phyloP scores from a whole-genome alignment of 2,329 filamentous ascomycete species.

The Dendrostoma leiphaemia region DNA sequence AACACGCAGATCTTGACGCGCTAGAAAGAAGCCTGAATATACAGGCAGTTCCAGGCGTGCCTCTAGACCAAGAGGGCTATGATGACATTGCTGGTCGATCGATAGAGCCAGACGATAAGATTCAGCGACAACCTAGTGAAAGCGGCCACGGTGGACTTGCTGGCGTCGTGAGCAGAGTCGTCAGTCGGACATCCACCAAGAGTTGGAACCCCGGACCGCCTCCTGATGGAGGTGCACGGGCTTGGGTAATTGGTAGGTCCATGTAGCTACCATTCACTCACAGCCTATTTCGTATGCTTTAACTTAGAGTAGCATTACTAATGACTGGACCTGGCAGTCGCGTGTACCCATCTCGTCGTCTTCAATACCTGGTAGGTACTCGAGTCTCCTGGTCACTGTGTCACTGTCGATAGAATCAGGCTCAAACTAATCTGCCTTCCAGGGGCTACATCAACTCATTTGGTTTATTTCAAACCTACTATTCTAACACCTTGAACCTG shows the following conservation, averaged over 20 bases:
- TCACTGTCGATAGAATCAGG: neutral
- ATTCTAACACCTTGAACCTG: conserved; percentile 36
- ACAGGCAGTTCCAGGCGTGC: conserved; percentile 3
- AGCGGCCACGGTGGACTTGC: conserved; percentile 24
- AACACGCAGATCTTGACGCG: neutral
- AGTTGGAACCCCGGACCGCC: conserved; percentile 44
- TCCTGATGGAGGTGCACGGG: conserved; percentile 47
- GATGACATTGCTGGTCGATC: neutral
- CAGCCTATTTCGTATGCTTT: neutral
- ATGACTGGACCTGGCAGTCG: conserved; percentile 27
- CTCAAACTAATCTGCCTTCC: neutral
- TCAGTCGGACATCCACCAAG: conserved; percentile 40
- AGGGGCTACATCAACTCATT: conserved; percentile 55
- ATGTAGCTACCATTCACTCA: too few relatives aligned
- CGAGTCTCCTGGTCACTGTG: neutral
- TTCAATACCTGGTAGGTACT: conserved; percentile 47
- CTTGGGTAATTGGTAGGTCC: conserved; percentile 46
- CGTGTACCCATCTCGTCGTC: conserved; percentile 43
- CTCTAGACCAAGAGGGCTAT: neutral
- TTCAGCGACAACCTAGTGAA: conserved; percentile 5
- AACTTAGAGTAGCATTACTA: too few relatives aligned
- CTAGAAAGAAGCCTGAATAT: neutral
- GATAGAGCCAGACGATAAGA: neutral
- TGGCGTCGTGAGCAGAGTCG: conserved; percentile 33
- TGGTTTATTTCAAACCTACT: conserved; percentile 55